Percentiles rank a stretch among this genome's conserved stretches.
Conservation (phyloP, 768 basidiomycete species). For the Trametes cingulata region DNA sequence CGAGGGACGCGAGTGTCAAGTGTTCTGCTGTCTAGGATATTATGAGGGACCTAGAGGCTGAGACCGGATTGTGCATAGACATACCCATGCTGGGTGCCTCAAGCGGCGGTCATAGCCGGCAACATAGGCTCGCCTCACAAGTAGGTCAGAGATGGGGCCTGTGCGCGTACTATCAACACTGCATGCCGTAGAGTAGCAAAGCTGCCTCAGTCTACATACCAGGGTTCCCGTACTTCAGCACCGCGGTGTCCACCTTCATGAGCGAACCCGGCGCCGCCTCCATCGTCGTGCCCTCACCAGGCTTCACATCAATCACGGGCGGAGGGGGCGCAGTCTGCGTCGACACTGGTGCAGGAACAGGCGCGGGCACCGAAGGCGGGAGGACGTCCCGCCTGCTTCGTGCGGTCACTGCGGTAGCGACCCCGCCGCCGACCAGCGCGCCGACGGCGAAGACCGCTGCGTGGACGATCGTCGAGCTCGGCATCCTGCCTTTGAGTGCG, state of each 20-base stretch:
- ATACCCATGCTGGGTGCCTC: slow-evolving; percentile 92
- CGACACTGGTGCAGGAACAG: neutral
- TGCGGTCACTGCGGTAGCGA: slow-evolving; percentile 52
- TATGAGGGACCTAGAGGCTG: neutral
- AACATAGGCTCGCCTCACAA: slow-evolving; percentile 81
- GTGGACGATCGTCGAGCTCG: slow-evolving; percentile 52
- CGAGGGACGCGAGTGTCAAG: slow-evolving; percentile 75
- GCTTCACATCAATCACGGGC: slow-evolving; percentile 49
- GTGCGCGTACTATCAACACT: neutral
- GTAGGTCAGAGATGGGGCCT: slow-evolving; percentile 84
- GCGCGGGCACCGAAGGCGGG: slow-evolving; percentile 17
- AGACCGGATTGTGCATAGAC: slow-evolving; percentile 19
- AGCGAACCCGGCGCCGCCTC: slow-evolving; percentile 35
- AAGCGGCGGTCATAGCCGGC: slow-evolving; percentile 89
- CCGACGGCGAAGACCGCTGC: slow-evolving; percentile 83
- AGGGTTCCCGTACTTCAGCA: slow-evolving; percentile 81
- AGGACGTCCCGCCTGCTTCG: slow-evolving; percentile 24
- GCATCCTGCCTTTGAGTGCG: slow-evolving; percentile 34
- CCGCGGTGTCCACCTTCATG: slow-evolving; percentile 33
- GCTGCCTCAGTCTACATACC: slow-evolving; percentile 45
- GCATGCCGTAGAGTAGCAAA: neutral
- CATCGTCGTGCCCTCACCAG: slow-evolving; percentile 45
- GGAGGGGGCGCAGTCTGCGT: slow-evolving; percentile 27
- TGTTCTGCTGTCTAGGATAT: slow-evolving; percentile 86
- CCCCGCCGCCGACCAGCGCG: slow-evolving; percentile 76